Percentiles rank a stretch among this genome's conserved stretches.
These are phyloP conservation scores for Plasmodium inui DNA, from an alignment of 169 alveolate species.

Conservation along the genomic window DNA sequence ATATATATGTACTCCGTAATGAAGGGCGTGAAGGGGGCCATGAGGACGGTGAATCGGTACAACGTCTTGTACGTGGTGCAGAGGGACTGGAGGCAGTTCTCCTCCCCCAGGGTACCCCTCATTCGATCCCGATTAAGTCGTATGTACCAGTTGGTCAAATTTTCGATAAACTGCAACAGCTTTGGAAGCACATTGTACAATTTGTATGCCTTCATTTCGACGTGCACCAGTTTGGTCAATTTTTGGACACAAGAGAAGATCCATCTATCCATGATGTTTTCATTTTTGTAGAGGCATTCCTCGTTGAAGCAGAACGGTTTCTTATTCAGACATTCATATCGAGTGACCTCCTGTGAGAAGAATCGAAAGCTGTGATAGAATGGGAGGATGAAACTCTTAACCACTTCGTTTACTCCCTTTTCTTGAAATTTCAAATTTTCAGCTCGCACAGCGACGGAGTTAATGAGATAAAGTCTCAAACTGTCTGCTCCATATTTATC, in stretches of 20 bases:
- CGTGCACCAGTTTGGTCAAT: slow-evolving; percentile 86
- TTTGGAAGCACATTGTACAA: slow-evolving; percentile 96
- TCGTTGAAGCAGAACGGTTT: slow-evolving; percentile 88
- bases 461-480: slow-evolving; percentile 94
- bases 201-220: slow-evolving; percentile 96
- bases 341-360: slow-evolving; percentile 94
- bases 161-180: slow-evolving; percentile 94
- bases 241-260: slow-evolving; percentile 92
- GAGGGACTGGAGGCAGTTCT: slow-evolving; percentile 89
- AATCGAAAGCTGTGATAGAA: slow-evolving; percentile 97
- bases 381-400: slow-evolving; percentile 97
- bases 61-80: slow-evolving; percentile 92
- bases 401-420: slow-evolving; percentile 94
- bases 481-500: slow-evolving; percentile 96
- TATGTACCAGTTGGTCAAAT: slow-evolving; percentile 97
- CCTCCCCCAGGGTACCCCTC: slow-evolving; percentile 95
- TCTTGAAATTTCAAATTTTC: slow-evolving; percentile 94
- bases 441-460: slow-evolving; percentile 98
- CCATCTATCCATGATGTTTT: slow-evolving; percentile 97
- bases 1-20: slow-evolving; percentile 93
- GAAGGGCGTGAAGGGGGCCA: slow-evolving; percentile 95
- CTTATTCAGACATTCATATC: slow-evolving; percentile 90
- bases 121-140: slow-evolving; percentile 97
- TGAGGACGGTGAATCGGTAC: slow-evolving; percentile 86
- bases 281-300: slow-evolving; percentile 75